These are phyloP conservation scores for Blepharisma japonicum DNA, from an alignment of 73 alveolate species.

Conservation along the genomic window DNA sequence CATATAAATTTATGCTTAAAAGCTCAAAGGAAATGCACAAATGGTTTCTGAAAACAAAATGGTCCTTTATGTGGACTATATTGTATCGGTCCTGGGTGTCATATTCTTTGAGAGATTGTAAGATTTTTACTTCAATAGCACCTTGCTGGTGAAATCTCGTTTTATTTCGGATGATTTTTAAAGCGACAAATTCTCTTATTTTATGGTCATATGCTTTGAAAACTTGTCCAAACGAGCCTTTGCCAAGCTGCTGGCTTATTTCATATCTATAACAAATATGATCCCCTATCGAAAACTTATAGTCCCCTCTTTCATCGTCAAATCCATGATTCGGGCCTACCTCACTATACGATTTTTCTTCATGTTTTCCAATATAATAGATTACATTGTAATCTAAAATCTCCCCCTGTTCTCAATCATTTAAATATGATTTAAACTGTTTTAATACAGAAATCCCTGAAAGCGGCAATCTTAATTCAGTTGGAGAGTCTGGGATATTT, in stretches of 20 bases:
- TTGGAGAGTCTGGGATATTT: too few relatives aligned
- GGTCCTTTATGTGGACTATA: conserved; percentile 45
- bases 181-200: conserved; percentile 72
- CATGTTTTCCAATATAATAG: conserved; percentile 31
- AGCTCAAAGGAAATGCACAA: conserved; percentile 2
- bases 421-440: too few relatives aligned
- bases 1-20: conserved; percentile 5
- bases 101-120: conserved; percentile 51
- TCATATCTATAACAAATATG: conserved; percentile 93
- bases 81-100: conserved; percentile 48
- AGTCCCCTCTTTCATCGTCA: conserved; percentile 91
- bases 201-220: conserved; percentile 86
- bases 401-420: conserved; percentile 19
- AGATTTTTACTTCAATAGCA: conserved; percentile 77
- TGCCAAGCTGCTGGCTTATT: conserved; percentile 74
- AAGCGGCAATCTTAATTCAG: too few relatives aligned
- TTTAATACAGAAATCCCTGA: too few relatives aligned
- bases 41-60: conserved; percentile 40
- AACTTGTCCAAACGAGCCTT: conserved; percentile 95
- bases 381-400: not conserved
- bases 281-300: conserved; percentile 64
- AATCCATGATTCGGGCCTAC: conserved; percentile 33
- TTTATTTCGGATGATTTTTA: conserved; percentile 86
- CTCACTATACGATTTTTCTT: not conserved
- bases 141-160: conserved; percentile 89